These are phyloP conservation scores for Prunus mume DNA, from an alignment of 306 rosid species.

Conservation along the genomic window DNA sequence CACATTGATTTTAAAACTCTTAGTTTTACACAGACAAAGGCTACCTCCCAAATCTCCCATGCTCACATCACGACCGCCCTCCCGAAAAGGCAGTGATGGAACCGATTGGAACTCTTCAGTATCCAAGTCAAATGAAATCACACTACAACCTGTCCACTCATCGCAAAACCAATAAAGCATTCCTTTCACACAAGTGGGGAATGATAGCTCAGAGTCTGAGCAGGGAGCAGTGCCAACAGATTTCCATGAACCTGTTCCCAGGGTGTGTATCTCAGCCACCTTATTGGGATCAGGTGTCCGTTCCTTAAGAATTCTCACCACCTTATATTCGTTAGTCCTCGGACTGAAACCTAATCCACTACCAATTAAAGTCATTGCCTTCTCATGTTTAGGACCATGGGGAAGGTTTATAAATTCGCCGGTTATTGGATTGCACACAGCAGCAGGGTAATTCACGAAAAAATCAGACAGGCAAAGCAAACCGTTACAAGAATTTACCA, in stretches of 20 bases:
- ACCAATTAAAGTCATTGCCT: background rate
- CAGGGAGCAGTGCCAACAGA: background rate
- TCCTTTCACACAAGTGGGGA: constrained; percentile 15
- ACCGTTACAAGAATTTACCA: constrained; percentile 28
- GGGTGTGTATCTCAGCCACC: constrained; percentile 8
- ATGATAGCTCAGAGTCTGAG: background rate
- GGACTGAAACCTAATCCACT: constrained; percentile 14
- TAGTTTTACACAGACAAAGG: background rate
- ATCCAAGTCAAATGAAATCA: constrained; percentile 10
- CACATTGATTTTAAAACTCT: background rate
- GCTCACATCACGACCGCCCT: background rate
- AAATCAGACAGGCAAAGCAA: constrained; percentile 23
- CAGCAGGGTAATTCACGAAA: background rate
- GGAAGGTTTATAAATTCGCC: constrained; percentile 23
- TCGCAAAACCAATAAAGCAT: constrained; percentile 12
- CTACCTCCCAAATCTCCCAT: constrained; percentile 2
- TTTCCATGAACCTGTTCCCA: constrained; percentile 9
- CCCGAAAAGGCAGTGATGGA: background rate
- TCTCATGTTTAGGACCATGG: background rate
- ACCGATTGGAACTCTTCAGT: constrained; percentile 7
- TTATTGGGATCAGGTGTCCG: no score
- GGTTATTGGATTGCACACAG: constrained; percentile 3
- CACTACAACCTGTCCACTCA: rapidly evolving
- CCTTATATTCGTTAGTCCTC: constrained; percentile 15
- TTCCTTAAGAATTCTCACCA: background rate